Evolutionary conservation across 352 stramenopile genomes (phyloP), one percentile per base, ranked within the genome.

Genomic region (Pythium pyrilobum): DNA sequence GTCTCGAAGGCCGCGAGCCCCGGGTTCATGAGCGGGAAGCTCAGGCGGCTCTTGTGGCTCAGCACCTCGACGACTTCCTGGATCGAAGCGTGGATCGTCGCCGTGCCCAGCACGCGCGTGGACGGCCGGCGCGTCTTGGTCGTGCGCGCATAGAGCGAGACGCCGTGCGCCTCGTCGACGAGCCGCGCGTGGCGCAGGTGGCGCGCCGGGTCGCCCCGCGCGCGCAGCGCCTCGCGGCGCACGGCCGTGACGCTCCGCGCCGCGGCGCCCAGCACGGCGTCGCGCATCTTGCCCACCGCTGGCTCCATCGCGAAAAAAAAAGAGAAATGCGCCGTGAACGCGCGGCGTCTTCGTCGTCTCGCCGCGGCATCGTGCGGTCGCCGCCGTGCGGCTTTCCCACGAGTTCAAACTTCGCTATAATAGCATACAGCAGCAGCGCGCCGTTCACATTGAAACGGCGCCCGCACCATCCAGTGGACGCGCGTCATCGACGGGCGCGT

Each of bases 31-130:
- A 65, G 33, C 4, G 50, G 33, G 8, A 54, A 29, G 43, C 57
- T 65, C 16, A 65, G 49, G 0, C 21, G 10, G 43, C 57, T 65
- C 27, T 37, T 52, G 37, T 53, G 57, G 18, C 40, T 48, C 7
- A 65, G 38, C 24, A 55, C 21, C 6, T 56, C 18, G 16, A 65
- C 49, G 42, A 65, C 24, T 23, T 65, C 57, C 15, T 56, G 50
- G 32, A 65, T 49, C 36, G 57, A 43, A 28, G 50, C 27, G n/a
- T 47, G 49, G 36, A 65, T 20, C 29, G 59, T 49, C 18, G 37
- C 15, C 15, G 59, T 20, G 8, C 34, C 57, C 12, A 65, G 29
- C 34, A 65, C 50, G 20, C 57, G 49, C 1, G 52, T 58, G 5
- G 57, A 39, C 18, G 23, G 25, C n/a, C 28, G 36, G 5, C 44